Evolutionary conservation across 2,329 filamentous ascomycete species (phyloP).

Genomic region (Paraphaeosphaeria sporulosa): DNA sequence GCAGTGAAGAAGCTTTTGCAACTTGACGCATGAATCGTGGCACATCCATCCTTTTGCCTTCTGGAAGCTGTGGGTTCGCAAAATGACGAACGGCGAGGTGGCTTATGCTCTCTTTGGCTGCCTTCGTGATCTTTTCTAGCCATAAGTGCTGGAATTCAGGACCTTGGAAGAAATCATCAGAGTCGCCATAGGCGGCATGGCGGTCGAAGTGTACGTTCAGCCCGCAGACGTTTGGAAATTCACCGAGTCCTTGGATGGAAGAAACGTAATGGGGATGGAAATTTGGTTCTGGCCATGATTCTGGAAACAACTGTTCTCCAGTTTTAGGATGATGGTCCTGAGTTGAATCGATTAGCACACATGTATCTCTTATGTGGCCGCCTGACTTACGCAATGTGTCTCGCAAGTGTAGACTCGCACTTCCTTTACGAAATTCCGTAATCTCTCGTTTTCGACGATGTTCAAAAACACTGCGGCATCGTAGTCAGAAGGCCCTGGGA

Average conservation of each 20-base stretch:
- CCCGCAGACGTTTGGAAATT: constrained; percentile 10
- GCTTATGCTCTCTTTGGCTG: neutral
- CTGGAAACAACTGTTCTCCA: neutral
- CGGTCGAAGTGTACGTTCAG: constrained; percentile 16
- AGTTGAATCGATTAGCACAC: neutral
- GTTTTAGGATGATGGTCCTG: neutral
- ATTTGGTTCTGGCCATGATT: neutral
- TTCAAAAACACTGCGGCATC: constrained; percentile 14
- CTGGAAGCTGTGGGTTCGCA: neutral
- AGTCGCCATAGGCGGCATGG: constrained; percentile 3
- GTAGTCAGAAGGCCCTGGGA: neutral
- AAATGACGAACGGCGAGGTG: constrained; percentile 2
- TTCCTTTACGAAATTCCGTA: constrained; percentile 12
- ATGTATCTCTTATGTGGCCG: neutral
- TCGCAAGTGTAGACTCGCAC: constrained; percentile 17
- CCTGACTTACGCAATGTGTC: constrained; percentile 12
- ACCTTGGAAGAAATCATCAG: neutral
- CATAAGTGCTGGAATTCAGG: neutral
- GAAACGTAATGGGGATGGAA: neutral
- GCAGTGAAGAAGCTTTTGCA: constrained; percentile 5
- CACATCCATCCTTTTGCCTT: neutral
- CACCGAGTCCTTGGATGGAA: constrained; percentile 1
- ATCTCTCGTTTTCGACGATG: constrained; percentile 1
- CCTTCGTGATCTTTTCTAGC: neutral
- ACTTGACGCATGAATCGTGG: neutral